Base-by-base conservation (phyloP, 73 alveolate genomes). In the Paramecium octaurelia region DNA sequence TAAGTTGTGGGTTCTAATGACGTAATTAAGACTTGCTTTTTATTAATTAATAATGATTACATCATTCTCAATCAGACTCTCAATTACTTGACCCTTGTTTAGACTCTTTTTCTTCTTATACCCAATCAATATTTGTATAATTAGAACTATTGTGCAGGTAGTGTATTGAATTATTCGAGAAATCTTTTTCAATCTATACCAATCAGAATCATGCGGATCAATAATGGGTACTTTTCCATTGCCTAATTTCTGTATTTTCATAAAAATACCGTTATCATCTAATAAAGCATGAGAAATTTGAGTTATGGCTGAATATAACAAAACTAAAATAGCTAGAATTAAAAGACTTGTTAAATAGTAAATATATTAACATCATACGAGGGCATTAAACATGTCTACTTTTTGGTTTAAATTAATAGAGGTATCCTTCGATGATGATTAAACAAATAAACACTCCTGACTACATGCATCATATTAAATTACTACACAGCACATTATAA, bases 171-270 rank as follows among this genome's bases (percentile, higher is more conserved):
- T 73, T 10, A 73, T 40, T 18, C 68, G 54, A 73, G 60, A 29
- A 73, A 73, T 73, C 24, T 35, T 34, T 73, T 40, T 73, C 40
- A 73, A 73, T 36, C 64, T 31, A 73, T 73, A 73, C 87, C 87
- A 73, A 36, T 36, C 64, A 34, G 57, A 20, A 40, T 73, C 59
- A 36, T 73, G 87, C 3, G 87, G 87, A 73, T 73, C 87, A 14
- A 73, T 36, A n/a, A 73, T 34, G 3, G 87, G 87, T 9, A 73
- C 87, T 20, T 73, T 73, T 14, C 87, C 87, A 73, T 73, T 38
- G 18, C 87, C 87, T 73, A 73, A n/a, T 48, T 6, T 48, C 60
- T 21, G 3, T 35, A 64, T 73, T 16, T 36, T 16, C 14, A 14
- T 21, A 36, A 36, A 16, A 0, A 12, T 73, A 73, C 87, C 87